phyloP scores from a whole-genome alignment of 345 rosid species.

The Melaleuca quinquenervia region DNA sequence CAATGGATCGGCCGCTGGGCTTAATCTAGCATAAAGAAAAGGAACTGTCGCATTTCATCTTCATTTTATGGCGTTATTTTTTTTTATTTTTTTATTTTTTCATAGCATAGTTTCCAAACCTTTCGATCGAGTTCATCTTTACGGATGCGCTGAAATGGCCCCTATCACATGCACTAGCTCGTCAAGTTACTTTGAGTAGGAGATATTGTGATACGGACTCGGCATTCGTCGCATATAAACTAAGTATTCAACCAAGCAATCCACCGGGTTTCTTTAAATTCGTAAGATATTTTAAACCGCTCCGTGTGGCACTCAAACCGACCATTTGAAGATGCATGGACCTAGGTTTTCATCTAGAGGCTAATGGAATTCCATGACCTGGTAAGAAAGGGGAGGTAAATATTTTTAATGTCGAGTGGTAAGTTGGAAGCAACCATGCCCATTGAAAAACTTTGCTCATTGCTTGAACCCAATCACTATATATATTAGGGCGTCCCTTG shows the following conservation, averaged over 20 bases:
- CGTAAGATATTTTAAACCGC: too few relatives aligned
- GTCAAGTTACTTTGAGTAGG: background rate
- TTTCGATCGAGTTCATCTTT: background rate
- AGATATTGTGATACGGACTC: background rate
- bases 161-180: too few relatives aligned
- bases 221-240: background rate
- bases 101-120: background rate
- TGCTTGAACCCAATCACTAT: background rate
- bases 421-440: too few relatives aligned
- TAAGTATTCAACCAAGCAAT: background rate
- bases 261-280: accelerated
- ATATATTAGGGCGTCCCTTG: background rate
- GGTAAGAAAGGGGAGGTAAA: too few relatives aligned
- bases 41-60: too few relatives aligned
- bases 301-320: too few relatives aligned
- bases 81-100: background rate
- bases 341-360: too few relatives aligned
- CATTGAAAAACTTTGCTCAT: background rate
- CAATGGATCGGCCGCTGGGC: background rate
- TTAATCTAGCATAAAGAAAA: too few relatives aligned
- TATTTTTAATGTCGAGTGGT: too few relatives aligned
- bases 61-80: too few relatives aligned
- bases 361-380: too few relatives aligned
- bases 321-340: too few relatives aligned
- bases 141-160: accelerated